phyloP scores from a whole-genome alignment of 2,329 filamentous ascomycete species.

The Neophaeococcomyces aloes region DNA sequence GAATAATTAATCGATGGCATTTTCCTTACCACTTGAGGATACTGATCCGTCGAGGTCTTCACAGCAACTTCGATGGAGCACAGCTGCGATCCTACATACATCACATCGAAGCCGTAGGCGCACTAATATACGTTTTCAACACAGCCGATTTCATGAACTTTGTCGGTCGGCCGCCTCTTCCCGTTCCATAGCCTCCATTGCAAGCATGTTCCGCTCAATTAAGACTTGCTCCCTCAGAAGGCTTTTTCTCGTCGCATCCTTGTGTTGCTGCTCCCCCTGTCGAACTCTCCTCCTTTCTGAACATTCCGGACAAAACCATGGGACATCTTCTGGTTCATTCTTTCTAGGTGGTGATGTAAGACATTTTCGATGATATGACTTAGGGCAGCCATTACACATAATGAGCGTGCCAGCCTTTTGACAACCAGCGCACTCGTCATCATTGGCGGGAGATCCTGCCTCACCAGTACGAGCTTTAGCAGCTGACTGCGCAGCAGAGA shows the following conservation, averaged over 20 bases:
- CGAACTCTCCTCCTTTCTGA: background rate
- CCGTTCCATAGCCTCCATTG: constrained; percentile 1
- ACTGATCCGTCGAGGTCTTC: too few species aligned
- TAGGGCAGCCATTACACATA: constrained; percentile 7
- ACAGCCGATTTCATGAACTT: too few species aligned
- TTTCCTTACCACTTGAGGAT: too few species aligned
- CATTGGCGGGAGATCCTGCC: background rate
- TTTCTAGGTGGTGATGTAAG: background rate
- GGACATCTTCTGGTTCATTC: background rate
- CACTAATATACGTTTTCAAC: too few species aligned
- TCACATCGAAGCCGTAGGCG: too few species aligned
- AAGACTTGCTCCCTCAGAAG: background rate
- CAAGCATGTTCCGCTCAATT: constrained; percentile 1
- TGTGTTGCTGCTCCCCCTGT: background rate
- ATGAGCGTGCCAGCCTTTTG: constrained; percentile 1
- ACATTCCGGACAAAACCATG: constrained; percentile 3
- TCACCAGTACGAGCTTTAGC: background rate
- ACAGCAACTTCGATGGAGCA: too few species aligned
- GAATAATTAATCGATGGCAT: too few species aligned
- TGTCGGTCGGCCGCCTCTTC: background rate
- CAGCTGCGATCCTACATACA: too few species aligned
- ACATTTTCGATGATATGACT: constrained; percentile 4
- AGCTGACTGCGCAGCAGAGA: background rate
- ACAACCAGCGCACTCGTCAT: constrained; percentile 3
- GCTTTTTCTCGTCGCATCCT: background rate